Conservation (phyloP, 2,329 filamentous ascomycete genomes). For the Diaporthe velutina region DNA sequence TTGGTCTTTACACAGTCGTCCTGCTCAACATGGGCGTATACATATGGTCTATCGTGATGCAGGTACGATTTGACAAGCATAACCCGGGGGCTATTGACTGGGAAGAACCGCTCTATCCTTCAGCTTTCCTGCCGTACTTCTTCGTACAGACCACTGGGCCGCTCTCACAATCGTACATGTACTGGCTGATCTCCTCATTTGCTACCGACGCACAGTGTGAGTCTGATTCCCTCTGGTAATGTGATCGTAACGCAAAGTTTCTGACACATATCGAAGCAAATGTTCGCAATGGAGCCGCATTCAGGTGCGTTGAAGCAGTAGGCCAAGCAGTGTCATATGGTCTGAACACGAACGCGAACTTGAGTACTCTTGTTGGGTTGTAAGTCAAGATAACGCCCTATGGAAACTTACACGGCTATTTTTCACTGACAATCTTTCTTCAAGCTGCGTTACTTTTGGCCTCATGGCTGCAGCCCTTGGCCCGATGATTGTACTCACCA, state of each 20-base stretch:
- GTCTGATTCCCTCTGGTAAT: neutral
- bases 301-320: slow-evolving; percentile 55
- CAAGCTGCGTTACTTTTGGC: slow-evolving; percentile 54
- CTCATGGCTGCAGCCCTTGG: slow-evolving; percentile 51
- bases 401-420: neutral
- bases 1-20: slow-evolving; percentile 58
- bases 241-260: rapidly evolving
- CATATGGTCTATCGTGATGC: slow-evolving; percentile 63
- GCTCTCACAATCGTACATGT: slow-evolving; percentile 59
- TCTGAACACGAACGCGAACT: slow-evolving; percentile 56
- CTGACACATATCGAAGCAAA: slow-evolving; percentile 47
- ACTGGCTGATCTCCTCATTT: slow-evolving; percentile 58
- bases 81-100: slow-evolving; percentile 60
- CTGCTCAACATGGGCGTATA: slow-evolving; percentile 62
- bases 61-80: slow-evolving; percentile 53
- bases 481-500: slow-evolving; percentile 55
- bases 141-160: slow-evolving; percentile 58
- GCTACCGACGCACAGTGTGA: slow-evolving; percentile 55
- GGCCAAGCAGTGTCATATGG: slow-evolving; percentile 56
- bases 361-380: slow-evolving; percentile 54
- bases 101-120: slow-evolving; percentile 56
- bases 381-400: slow-evolving; percentile 42
- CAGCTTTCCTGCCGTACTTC: slow-evolving; percentile 61
- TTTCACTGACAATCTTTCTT: neutral
- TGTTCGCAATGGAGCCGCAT: slow-evolving; percentile 57